phyloP scores from a whole-genome alignment of 164 flowering plant species.

The Dillenia suffruticosa region DNA sequence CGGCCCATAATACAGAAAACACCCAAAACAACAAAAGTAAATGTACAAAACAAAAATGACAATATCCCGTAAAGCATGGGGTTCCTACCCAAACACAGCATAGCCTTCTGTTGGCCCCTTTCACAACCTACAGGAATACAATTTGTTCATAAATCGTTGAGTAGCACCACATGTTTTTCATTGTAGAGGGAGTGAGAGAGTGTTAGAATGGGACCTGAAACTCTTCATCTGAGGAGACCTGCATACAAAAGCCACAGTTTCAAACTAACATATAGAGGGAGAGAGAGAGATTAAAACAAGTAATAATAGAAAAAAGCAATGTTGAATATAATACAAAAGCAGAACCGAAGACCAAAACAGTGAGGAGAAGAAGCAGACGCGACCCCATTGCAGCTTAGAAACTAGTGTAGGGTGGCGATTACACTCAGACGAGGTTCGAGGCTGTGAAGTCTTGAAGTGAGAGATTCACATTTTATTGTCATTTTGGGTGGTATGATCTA shows the following conservation, averaged over 20 bases:
- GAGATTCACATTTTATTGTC: background rate
- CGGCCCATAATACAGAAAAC: background rate
- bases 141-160: background rate
- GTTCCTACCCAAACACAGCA: constrained; percentile 18
- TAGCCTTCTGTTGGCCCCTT: constrained; percentile 33
- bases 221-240: background rate
- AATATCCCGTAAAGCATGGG: background rate
- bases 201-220: background rate
- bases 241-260: background rate
- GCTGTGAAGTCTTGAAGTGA: background rate
- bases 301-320: background rate
- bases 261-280: background rate
- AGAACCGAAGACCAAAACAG: constrained; percentile 18
- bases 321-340: constrained; percentile 9
- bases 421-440: background rate
- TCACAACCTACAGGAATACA: constrained; percentile 16
- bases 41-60: background rate
- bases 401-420: background rate
- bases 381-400: constrained; percentile 16
- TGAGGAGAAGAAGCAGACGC: constrained; percentile 21
- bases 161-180: background rate
- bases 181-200: background rate
- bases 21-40: background rate
- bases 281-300: background rate
- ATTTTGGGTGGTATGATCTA: background rate